A percentile compares a stretch with the other conserved stretches of the same genome.
phyloP scores from a whole-genome alignment of 495 filamentous ascomycete species.

The Aspergillus asperescens region DNA sequence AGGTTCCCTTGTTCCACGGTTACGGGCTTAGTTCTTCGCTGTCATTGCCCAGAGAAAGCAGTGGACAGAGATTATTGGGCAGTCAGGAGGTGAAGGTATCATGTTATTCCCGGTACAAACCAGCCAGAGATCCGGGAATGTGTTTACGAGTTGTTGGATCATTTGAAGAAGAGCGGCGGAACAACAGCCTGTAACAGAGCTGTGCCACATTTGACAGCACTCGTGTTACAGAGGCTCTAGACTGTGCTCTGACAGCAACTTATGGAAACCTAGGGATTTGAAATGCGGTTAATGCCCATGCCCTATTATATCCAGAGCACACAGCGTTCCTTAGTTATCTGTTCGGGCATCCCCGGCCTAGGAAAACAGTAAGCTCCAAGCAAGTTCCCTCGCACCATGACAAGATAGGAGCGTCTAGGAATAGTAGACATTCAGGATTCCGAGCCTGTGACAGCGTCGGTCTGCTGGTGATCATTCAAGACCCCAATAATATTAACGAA shows the following conservation, averaged over 20 bases:
- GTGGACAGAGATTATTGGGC: neutral
- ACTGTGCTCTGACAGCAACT: neutral
- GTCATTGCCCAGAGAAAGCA: neutral
- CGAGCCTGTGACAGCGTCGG: conserved; percentile 7
- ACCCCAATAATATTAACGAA: neutral
- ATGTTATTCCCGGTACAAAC: no score
- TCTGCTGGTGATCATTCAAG: conserved; percentile 8
- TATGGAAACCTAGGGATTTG: neutral
- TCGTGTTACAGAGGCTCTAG: neutral
- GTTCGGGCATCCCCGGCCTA: no score
- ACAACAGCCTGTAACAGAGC: neutral
- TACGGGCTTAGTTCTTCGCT: neutral
- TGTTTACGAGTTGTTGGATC: no score
- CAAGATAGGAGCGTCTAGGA: no score
- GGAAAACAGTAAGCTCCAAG: no score
- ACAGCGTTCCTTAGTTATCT: no score
- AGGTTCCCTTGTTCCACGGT: neutral
- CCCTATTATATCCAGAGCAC: no score
- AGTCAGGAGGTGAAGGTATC: neutral
- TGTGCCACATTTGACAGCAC: neutral
- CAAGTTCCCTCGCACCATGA: no score
- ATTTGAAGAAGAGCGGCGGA: no score
- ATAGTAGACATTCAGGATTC: neutral
- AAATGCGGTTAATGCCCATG: neutral
- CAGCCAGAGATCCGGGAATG: no score